These are phyloP conservation scores for Cymbidium sinense DNA, from an alignment of 106 monocot genomes.

Conservation along the genomic window DNA sequence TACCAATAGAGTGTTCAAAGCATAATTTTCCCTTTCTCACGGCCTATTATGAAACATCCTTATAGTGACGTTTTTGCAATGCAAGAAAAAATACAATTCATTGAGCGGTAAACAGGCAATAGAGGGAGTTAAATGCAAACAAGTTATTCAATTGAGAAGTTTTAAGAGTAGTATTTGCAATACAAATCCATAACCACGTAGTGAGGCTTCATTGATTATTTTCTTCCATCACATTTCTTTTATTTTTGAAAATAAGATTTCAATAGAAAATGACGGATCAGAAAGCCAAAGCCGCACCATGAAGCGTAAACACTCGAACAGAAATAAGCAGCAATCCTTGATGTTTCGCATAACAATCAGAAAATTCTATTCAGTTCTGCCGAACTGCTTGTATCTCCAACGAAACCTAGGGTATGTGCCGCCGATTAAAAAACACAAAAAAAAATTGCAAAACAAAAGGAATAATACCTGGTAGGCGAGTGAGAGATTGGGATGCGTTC, in stretches of 20 bases:
- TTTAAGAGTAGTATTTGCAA: not conserved
- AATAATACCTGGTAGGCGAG: not conserved
- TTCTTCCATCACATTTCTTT: not conserved
- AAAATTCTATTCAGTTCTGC: not conserved
- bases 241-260: not conserved
- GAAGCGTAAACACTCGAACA: not conserved
- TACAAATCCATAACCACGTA: not conserved
- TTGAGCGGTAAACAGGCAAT: not conserved
- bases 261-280: not conserved
- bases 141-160: not conserved
- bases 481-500: not conserved
- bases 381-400: not conserved
- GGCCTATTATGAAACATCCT: conserved; percentile 1
- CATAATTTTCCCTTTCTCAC: not conserved
- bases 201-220: not conserved
- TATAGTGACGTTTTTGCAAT: not conserved
- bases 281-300: not conserved
- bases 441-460: not conserved
- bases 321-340: not conserved
- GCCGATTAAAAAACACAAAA: not conserved
- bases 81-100: not conserved
- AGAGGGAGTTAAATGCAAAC: not conserved
- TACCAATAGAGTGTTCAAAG: not conserved
- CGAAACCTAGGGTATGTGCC: not conserved
- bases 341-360: not conserved